Evolutionary conservation across 2,329 filamentous ascomycete genomes (phyloP), one percentile per base, ranked within the genome.

Genomic region (Aspergillus japonicus): DNA sequence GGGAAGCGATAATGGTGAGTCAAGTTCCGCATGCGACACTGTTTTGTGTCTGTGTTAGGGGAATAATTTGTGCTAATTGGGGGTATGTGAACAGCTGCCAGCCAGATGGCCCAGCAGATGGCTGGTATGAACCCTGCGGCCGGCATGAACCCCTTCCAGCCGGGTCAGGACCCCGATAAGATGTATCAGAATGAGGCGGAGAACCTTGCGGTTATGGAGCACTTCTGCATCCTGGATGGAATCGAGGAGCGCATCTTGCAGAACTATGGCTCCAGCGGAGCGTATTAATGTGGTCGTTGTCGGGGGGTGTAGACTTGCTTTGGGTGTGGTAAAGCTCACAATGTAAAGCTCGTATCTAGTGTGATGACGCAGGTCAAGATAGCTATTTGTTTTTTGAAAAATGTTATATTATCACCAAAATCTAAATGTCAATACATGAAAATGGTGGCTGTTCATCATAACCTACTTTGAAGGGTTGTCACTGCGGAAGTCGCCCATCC

Each of bases 81-180:
- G 11, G 19, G 6, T 21, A 35, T n/a, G 33, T 4, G 12, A 35
- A 35, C 64, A 96, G 93, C 93, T 69, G 94, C 94, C 51, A 95
- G 86, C 75, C 92, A 97, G 77, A 92, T 96, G 82, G 85, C 91
- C 44, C 91, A 96, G 75, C 89, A 92, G 72, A 90, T 92, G 88
- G 83, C 83, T 14, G 85, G 88, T 70, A 89, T 91, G 83, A 90
- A 87, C 39, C 87, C 88, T 50, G 87, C 87, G 65, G 85, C 84
- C 71, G 79, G 77, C 50, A 77, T 77, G 49, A 80, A 93, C 71
- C 89, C 95, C 81, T 96, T 96, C 76, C 92, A 91, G 31, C 93
- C 95, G 1, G 93, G 94, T 24, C 89, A 95, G 71, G 96, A 99
- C 73, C 92, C 93, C 0, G 90, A 98, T 78, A 99, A 99, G 83